Evolutionary conservation across 2,329 filamentous ascomycete genomes (phyloP).

Genomic region (Ophiostoma perfectum): DNA sequence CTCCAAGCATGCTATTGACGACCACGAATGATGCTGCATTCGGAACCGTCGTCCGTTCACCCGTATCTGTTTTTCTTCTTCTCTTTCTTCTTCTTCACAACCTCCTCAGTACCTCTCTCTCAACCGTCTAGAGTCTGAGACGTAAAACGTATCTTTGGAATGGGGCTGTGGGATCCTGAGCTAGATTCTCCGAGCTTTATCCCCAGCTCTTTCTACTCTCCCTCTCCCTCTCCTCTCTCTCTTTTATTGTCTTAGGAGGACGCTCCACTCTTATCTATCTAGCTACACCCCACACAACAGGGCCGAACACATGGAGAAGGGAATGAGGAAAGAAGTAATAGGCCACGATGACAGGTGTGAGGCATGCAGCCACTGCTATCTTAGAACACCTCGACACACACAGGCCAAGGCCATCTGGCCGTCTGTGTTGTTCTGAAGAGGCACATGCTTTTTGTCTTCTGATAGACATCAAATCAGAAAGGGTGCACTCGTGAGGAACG

Average conservation of each 20-base stretch:
- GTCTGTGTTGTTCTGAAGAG: background rate
- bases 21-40: background rate
- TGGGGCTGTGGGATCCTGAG: background rate
- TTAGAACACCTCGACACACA: no score
- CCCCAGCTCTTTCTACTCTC: background rate
- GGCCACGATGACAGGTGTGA: background rate
- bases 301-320: background rate
- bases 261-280: constrained; percentile 14
- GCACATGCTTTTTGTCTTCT: constrained; percentile 10
- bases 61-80: background rate
- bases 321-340: background rate
- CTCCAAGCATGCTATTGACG: background rate
- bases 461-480: background rate
- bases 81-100: background rate
- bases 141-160: no score
- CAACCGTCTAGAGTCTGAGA: background rate
- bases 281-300: constrained; percentile 17
- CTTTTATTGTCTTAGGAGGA: background rate
- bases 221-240: background rate
- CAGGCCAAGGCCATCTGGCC: no score
- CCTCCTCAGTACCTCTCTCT: background rate
- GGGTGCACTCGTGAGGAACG: constrained; percentile 7
- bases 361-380: background rate
- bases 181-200: constrained; percentile 10
- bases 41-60: background rate